Conservation (phyloP, 2,329 filamentous ascomycete species). For the Epichloe amarillans region DNA sequence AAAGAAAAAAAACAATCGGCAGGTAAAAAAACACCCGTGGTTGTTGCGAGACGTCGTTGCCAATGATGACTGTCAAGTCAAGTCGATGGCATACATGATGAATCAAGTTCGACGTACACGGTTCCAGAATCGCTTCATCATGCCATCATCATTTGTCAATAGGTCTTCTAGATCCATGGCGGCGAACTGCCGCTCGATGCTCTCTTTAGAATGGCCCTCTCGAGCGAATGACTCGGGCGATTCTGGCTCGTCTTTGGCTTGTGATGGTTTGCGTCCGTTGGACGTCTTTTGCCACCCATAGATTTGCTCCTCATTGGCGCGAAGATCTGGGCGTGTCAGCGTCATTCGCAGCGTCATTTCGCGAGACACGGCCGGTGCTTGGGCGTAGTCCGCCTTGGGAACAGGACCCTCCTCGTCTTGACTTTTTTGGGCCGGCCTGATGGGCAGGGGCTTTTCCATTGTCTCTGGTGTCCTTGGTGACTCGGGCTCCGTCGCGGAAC, state of each 20-base stretch:
- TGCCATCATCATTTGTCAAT: constrained; percentile 29
- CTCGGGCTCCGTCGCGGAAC: constrained; percentile 42
- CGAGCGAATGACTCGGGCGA: constrained; percentile 18
- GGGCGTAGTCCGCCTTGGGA: constrained; percentile 30
- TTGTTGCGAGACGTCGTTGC: no score
- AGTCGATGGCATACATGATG: neutral
- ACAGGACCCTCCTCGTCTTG: constrained; percentile 13
- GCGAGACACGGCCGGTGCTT: constrained; percentile 44
- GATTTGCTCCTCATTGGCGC: constrained; percentile 57
- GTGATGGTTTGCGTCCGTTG: constrained; percentile 34
- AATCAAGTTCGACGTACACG: constrained; percentile 34
- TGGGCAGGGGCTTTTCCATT: constrained; percentile 24
- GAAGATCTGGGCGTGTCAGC: constrained; percentile 75
- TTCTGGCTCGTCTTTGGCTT: constrained; percentile 20
- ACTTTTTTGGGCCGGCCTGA: constrained; percentile 14
- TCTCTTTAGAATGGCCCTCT: constrained; percentile 32
- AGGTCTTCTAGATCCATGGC: constrained; percentile 37
- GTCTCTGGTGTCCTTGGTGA: constrained; percentile 44
- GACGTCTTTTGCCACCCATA: constrained; percentile 49
- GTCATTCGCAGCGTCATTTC: constrained; percentile 98
- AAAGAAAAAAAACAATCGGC: no score
- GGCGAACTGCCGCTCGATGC: constrained; percentile 39
- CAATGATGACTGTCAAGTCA: no score
- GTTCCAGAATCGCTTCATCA: constrained; percentile 53
- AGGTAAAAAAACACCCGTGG: no score